phyloP scores from a whole-genome alignment of 805 yeast genomes.

The Nakazawaea pomicola region DNA sequence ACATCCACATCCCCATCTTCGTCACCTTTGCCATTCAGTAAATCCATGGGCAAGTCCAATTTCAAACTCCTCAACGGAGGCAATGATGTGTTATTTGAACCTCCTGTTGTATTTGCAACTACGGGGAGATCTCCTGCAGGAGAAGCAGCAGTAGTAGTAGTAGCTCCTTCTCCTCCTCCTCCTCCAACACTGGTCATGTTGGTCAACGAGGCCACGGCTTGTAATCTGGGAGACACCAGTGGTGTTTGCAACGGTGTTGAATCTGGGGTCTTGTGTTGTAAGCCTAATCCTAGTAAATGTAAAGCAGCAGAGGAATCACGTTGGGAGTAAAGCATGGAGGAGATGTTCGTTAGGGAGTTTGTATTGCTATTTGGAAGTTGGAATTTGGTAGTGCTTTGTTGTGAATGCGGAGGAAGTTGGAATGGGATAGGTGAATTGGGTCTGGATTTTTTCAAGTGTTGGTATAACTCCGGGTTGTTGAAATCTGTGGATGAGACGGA shows the following conservation, averaged over 20 bases:
- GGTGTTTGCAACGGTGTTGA: conserved; percentile 32
- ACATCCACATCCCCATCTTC: conserved; percentile 10
- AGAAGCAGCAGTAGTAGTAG: too few species aligned
- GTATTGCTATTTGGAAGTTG: neutral
- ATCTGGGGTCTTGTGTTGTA: conserved; percentile 22
- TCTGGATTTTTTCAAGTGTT: conserved; percentile 38
- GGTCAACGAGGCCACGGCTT: conserved; percentile 7
- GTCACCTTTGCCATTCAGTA: conserved; percentile 13
- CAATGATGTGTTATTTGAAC: conserved; percentile 24
- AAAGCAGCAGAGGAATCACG: conserved; percentile 25
- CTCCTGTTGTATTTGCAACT: too few species aligned
- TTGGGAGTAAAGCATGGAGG: conserved; percentile 1
- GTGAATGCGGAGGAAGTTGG: neutral
- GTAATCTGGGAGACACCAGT: conserved; percentile 28
- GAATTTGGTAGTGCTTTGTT: neutral
- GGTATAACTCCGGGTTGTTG: conserved; percentile 26
- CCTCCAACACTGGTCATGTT: conserved; percentile 16
- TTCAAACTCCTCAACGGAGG: conserved; percentile 49
- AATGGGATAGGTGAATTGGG: conserved; percentile 39
- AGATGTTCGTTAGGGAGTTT: conserved; percentile 2
- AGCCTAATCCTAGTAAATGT: conserved; percentile 22
- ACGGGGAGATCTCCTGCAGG: too few species aligned
- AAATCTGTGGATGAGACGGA: conserved; percentile 40
- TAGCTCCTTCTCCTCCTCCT: too few species aligned
- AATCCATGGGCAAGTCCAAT: conserved; percentile 42